These are phyloP conservation scores for Neurospora sp. DNA, from an alignment of 495 filamentous ascomycete species.

Conservation along the genomic window DNA sequence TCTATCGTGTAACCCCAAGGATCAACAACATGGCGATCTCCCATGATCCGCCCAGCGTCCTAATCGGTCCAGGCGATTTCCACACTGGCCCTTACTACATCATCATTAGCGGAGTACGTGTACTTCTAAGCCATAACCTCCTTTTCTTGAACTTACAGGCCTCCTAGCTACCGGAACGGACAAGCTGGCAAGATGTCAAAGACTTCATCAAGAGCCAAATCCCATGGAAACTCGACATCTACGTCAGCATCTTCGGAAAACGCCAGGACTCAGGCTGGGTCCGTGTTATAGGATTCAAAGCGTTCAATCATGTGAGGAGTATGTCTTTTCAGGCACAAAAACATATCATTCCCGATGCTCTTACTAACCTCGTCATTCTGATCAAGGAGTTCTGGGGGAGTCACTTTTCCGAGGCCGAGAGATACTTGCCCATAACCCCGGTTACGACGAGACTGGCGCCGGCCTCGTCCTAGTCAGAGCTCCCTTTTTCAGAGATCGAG, in stretches of 20 bases:
- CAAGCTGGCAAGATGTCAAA: constrained; percentile 1
- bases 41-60: not conserved
- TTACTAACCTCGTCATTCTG: not conserved
- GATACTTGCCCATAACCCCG: not conserved
- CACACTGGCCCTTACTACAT: constrained; percentile 6
- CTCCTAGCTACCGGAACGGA: not conserved
- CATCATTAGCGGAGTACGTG: constrained; percentile 1
- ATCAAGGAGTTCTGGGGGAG: not conserved
- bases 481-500: not conserved
- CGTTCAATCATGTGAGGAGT: constrained; percentile 3
- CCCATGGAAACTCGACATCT: constrained; percentile 1
- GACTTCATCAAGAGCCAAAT: constrained; percentile 6
- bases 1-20: not conserved
- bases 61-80: not conserved
- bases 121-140: not conserved
- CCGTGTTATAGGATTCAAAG: constrained; percentile 4
- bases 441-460: not conserved
- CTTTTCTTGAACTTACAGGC: not conserved
- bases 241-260: not conserved
- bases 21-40: not conserved
- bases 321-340: not conserved
- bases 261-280: constrained; percentile 4
- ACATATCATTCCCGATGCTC: not conserved
- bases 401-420: not conserved
- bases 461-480: constrained; percentile 2